These are phyloP conservation scores for Periconia sp. DNA, from an alignment of 2,329 filamentous ascomycete species.

Conservation along the genomic window DNA sequence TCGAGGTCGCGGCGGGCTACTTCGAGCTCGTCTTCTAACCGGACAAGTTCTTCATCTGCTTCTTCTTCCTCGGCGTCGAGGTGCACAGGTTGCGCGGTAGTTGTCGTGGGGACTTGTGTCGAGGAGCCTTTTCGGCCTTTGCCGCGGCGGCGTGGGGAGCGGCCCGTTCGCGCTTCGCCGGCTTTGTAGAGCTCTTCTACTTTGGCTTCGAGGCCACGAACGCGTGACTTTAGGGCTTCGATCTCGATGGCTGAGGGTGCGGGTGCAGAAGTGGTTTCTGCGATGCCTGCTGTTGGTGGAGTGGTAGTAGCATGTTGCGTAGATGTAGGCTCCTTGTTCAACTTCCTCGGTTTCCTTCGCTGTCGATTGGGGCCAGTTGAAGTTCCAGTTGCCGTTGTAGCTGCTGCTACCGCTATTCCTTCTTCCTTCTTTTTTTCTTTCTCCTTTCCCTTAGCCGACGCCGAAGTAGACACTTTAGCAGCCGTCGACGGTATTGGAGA, in stretches of 20 bases:
- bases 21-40: conserved; percentile 41
- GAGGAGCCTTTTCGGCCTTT: conserved; percentile 38
- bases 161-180: conserved; percentile 17
- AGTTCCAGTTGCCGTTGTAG: conserved; percentile 5
- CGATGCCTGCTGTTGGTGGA: conserved; percentile 2
- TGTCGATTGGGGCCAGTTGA: conserved; percentile 20
- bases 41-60: conserved; percentile 38
- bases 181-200: conserved; percentile 42
- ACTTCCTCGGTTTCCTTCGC: conserved; percentile 38
- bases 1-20: conserved; percentile 38
- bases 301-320: conserved; percentile 5
- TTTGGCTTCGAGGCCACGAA: conserved; percentile 43
- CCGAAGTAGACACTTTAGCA: conserved; percentile 5
- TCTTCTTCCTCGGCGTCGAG: conserved; percentile 29
- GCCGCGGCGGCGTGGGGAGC: conserved; percentile 39
- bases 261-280: conserved; percentile 1
- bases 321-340: conserved; percentile 38
- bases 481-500: too few species aligned
- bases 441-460: too few species aligned
- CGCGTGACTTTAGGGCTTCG: conserved; percentile 43
- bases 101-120: conserved; percentile 25
- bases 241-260: conserved; percentile 26
- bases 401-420: too few species aligned
- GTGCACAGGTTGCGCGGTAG: neutral
- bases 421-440: too few species aligned